Evolutionary conservation across 768 basidiomycete genomes (phyloP).

Genomic region (Tricholoma saponaceum): DNA sequence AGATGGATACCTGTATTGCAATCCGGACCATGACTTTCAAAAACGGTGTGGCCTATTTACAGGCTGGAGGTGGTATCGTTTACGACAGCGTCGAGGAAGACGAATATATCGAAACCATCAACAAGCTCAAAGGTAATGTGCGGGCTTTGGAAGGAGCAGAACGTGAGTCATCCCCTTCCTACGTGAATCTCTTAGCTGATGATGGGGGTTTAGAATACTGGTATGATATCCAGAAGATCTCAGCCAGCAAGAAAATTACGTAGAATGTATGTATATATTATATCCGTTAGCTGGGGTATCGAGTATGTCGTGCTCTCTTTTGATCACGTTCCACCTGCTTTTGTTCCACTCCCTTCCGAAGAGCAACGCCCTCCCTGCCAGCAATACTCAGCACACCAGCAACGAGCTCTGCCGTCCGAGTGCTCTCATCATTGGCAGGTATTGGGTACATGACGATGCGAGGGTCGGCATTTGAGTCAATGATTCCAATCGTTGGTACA

Average conservation of each 20-base stretch:
- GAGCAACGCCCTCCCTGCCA: constrained; percentile 64
- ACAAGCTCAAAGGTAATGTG: constrained; percentile 88
- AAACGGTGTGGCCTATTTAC: constrained; percentile 84
- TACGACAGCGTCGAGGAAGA: constrained; percentile 96
- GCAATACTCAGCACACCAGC: constrained; percentile 89
- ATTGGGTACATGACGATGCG: constrained; percentile 97
- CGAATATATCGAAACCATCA: constrained; percentile 94
- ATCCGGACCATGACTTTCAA: constrained; percentile 99
- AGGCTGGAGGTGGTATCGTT: constrained; percentile 97
- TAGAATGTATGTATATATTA: constrained; percentile 11
- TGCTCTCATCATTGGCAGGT: constrained; percentile 95
- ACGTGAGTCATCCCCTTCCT: constrained; percentile 47
- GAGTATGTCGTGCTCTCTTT: constrained; percentile 6
- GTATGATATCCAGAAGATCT: constrained; percentile 57
- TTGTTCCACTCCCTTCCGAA: constrained; percentile 33
- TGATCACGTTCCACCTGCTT: constrained; percentile 22
- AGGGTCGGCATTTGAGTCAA: constrained; percentile 95
- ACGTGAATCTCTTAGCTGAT: constrained; percentile 13
- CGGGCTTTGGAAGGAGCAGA: constrained; percentile 85
- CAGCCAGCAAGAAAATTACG: constrained; percentile 16
- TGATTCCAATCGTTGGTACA: constrained; percentile 90
- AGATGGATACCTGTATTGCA: constrained; percentile 98
- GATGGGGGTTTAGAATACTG: constrained; percentile 53
- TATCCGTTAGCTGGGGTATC: constrained; percentile 3
- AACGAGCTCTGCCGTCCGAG: constrained; percentile 86